Conservation (phyloP, 345 rosid species). For the Lagerstroemia speciosa region DNA sequence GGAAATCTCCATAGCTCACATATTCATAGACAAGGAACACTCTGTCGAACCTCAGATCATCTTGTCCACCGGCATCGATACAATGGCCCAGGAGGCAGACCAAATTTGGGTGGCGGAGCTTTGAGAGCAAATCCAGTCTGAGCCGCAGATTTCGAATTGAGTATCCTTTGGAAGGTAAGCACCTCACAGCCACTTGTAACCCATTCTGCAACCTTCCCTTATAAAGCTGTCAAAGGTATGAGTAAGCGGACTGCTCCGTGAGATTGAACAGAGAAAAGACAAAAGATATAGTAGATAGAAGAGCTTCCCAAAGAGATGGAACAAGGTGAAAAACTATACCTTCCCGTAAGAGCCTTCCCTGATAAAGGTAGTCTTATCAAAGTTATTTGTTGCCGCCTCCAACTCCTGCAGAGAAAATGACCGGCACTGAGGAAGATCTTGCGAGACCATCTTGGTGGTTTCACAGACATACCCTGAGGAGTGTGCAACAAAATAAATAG, state of each 20-base stretch:
- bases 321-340: conserved; percentile 15
- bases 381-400: conserved; percentile 35
- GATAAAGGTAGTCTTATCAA: conserved; percentile 24
- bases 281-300: no score
- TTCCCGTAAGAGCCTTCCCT: conserved; percentile 39
- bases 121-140: conserved; percentile 41
- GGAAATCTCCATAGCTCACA: conserved; percentile 29
- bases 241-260: not conserved
- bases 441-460: conserved; percentile 21
- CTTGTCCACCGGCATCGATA: conserved; percentile 29
- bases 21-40: conserved; percentile 41
- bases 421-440: conserved; percentile 27
- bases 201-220: conserved; percentile 37
- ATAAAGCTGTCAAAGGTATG: conserved; percentile 25
- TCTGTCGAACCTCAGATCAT: conserved; percentile 26
- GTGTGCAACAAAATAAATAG: not conserved
- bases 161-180: conserved; percentile 35
- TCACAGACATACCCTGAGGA: conserved; percentile 27
- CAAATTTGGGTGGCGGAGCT: conserved; percentile 43
- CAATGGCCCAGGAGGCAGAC: conserved; percentile 52
- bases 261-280: not conserved
- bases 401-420: conserved; percentile 34
- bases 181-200: conserved; percentile 35
- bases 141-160: conserved; percentile 35
- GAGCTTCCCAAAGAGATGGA: not conserved